Evolutionary conservation across 352 stramenopile genomes (phyloP).

Genomic region (Phytophthora pistaciae): DNA sequence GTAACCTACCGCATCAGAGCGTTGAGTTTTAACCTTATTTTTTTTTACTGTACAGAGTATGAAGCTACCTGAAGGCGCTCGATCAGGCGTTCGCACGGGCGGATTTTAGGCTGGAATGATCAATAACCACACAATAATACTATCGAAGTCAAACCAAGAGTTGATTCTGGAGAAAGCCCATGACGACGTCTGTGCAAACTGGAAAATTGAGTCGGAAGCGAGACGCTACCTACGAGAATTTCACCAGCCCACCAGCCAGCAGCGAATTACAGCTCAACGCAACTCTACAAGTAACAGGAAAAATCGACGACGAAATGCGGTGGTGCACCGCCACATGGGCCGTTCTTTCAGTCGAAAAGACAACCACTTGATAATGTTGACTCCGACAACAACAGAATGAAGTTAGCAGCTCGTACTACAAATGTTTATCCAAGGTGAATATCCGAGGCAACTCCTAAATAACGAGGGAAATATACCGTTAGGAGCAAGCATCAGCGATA

Average conservation of each 20-base stretch:
- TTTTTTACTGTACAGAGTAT: background rate
- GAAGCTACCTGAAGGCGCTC: constrained; percentile 10
- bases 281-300: no score
- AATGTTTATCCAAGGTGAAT: background rate
- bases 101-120: constrained; percentile 21
- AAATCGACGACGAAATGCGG: no score
- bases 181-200: no score
- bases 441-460: background rate
- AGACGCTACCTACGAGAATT: no score
- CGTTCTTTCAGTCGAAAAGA: no score
- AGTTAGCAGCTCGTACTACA: no score
- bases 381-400: no score
- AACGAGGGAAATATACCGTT: background rate
- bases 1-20: background rate
- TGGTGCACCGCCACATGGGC: no score
- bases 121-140: background rate
- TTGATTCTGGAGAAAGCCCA: background rate
- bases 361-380: no score
- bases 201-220: no score
- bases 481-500: background rate
- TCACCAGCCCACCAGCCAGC: no score
- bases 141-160: background rate
- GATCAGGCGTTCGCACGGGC: constrained; percentile 29
- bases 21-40: constrained; percentile 2
- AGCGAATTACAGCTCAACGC: no score